Conservation (phyloP, 257 asterid species). For the Forsythia viridissima region DNA sequence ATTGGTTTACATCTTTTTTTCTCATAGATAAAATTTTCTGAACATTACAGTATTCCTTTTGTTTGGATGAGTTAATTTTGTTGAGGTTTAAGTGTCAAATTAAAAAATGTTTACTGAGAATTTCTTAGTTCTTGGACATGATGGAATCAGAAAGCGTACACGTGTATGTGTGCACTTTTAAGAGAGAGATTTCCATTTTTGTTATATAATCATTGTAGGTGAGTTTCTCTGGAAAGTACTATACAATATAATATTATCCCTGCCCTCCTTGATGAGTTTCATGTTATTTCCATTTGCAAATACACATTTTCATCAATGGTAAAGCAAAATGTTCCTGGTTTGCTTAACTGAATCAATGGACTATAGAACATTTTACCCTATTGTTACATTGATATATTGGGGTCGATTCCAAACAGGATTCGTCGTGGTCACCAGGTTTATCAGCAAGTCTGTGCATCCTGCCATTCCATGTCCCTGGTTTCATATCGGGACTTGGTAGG, state of each 20-base stretch:
- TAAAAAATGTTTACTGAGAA: background rate
- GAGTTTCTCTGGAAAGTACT: slow-evolving; percentile 2
- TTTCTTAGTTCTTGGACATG: background rate
- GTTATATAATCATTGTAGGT: background rate
- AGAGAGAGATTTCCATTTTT: background rate
- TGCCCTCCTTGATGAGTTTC: background rate
- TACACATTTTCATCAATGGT: background rate
- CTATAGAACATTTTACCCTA: background rate
- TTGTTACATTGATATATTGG: slow-evolving; percentile 26
- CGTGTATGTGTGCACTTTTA: background rate
- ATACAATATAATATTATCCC: background rate
- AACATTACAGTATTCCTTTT: background rate
- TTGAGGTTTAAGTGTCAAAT: background rate
- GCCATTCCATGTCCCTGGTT: slow-evolving; percentile 83
- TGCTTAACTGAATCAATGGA: background rate
- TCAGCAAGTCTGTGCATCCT: slow-evolving; percentile 81
- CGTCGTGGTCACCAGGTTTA: slow-evolving; percentile 84
- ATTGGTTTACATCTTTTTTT: background rate
- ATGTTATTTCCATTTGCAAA: background rate
- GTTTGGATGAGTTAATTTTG: background rate
- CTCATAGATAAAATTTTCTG: background rate
- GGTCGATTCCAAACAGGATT: slow-evolving; percentile 46
- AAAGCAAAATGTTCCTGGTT: background rate
- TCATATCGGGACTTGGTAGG: slow-evolving; percentile 84
- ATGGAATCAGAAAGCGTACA: background rate